Evolutionary conservation across 208 protist genomes (phyloP), one percentile per base, ranked within the genome.

Genomic region (Trypanosoma brucei): DNA sequence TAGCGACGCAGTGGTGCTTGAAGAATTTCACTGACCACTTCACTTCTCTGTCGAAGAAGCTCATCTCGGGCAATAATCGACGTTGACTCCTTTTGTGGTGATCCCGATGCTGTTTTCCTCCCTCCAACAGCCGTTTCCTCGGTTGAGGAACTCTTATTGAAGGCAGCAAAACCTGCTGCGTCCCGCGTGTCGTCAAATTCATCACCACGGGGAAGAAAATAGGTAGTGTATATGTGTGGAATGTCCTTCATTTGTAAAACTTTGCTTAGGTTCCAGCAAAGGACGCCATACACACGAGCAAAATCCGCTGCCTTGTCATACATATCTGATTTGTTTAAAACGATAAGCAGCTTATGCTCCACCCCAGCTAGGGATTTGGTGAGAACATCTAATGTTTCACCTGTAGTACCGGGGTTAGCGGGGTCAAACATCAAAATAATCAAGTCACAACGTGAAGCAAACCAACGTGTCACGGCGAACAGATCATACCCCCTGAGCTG

Each of bases 221-320:
- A 95, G 30, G 86, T 97, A 4, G 87, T 96, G 78, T 95, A 96
- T 68, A 97, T 94, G 37, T 76, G 84, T 31, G 92, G 92, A 45
- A 96, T 79, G 57, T 97, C 92, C 65, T 97, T 96, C 70, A 90
- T 78, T 34, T 68, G 73, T 60, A 97, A 81, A 8, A 95, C 86
- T 60, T 95, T 95, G 65, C 84, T 85, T 0, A 95, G 78, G 63
- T 95, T 94, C 92, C 92, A 97, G 84, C 89, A 97, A 3, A 97
- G 78, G 3, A 86, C 81, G 11, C 90, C 92, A 76, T 96, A 95
- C 9, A 86, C 79, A 3, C 92, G 67, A 9, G 75, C 92, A 75
- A 97, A 97, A 69, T 97, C 92, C 22, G 74, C 86, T 48, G 86
- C 79, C 55, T 83, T 86, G 46, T 87, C 78, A 67, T 92, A 93